Evolutionary conservation across 2,329 filamentous ascomycete genomes (phyloP).

Genomic region (Periconia sp.): DNA sequence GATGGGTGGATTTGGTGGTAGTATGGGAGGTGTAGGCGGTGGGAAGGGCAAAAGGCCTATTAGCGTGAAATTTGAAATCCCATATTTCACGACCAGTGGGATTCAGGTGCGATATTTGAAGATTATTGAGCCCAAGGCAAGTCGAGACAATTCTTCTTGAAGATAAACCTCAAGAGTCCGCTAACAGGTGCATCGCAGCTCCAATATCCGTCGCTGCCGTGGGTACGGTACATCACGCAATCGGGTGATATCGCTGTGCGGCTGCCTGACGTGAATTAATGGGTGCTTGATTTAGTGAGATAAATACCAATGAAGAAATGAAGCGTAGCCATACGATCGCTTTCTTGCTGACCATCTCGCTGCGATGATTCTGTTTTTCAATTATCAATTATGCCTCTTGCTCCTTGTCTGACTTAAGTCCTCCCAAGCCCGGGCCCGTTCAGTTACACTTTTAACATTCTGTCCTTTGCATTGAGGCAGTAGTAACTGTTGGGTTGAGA

Average conservation of each 20-base stretch:
- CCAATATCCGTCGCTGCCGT: constrained; percentile 96
- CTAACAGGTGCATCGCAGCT: constrained; percentile 62
- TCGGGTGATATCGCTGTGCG: constrained; percentile 95
- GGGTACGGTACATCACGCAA: constrained; percentile 98
- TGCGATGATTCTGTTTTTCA: too few species aligned
- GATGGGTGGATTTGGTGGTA: constrained; percentile 96
- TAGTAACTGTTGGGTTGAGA: too few species aligned
- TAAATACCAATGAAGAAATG: constrained; percentile 22
- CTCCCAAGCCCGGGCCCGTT: too few species aligned
- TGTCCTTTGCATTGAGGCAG: too few species aligned
- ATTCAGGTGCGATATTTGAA: constrained; percentile 99
- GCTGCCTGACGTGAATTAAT: constrained; percentile 83
- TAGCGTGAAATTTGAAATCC: constrained; percentile 99
- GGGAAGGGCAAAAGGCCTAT: constrained; percentile 95
- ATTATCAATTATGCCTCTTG: too few species aligned
- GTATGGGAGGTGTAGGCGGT: constrained; percentile 84
- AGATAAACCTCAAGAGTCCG: too few species aligned
- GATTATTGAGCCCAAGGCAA: constrained; percentile 98
- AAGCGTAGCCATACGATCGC: too few species aligned
- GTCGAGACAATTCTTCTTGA: constrained; percentile 36
- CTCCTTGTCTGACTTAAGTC: too few species aligned
- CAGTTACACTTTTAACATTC: too few species aligned
- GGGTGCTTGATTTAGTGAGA: constrained; percentile 10
- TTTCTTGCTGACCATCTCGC: too few species aligned
- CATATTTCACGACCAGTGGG: constrained; percentile 99